Conservation (phyloP, 352 stramenopile species). For the Globisporangium okanoganense region DNA sequence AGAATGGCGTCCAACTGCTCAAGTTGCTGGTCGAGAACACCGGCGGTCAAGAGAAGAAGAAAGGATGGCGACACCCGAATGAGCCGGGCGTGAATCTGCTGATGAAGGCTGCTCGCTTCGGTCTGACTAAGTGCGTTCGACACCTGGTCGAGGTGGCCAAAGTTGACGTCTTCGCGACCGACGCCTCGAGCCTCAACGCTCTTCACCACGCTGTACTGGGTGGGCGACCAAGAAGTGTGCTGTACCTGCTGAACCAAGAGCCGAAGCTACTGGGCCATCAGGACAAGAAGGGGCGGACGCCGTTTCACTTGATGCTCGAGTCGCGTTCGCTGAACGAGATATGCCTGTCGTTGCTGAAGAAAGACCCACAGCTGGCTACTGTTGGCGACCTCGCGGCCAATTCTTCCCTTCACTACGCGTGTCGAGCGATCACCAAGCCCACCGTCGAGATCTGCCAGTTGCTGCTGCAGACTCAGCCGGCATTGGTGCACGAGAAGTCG, state of each 20-base stretch:
- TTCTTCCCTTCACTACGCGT: conserved; percentile 64
- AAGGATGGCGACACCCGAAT: conserved; percentile 31
- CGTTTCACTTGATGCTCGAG: conserved; percentile 54
- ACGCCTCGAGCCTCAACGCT: conserved; percentile 42
- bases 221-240: conserved; percentile 28
- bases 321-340: conserved; percentile 42
- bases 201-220: conserved; percentile 52
- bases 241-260: conserved; percentile 37
- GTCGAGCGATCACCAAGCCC: conserved; percentile 36
- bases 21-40: conserved; percentile 34
- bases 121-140: conserved; percentile 32
- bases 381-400: conserved; percentile 41
- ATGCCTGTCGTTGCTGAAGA: conserved; percentile 34
- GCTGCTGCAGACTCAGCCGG: conserved; percentile 38
- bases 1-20: conserved; percentile 48
- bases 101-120: conserved; percentile 47
- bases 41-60: conserved; percentile 4
- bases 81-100: conserved; percentile 34
- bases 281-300: conserved; percentile 46
- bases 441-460: conserved; percentile 44
- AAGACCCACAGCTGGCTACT: conserved; percentile 30
- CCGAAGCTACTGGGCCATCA: conserved; percentile 42
- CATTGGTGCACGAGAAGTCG: conserved; percentile 34
- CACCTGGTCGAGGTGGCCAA: conserved; percentile 41
- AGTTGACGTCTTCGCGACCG: conserved; percentile 44